Conservation (phyloP, 805 yeast genomes). For the Cyberlindnera misumaiensis region DNA sequence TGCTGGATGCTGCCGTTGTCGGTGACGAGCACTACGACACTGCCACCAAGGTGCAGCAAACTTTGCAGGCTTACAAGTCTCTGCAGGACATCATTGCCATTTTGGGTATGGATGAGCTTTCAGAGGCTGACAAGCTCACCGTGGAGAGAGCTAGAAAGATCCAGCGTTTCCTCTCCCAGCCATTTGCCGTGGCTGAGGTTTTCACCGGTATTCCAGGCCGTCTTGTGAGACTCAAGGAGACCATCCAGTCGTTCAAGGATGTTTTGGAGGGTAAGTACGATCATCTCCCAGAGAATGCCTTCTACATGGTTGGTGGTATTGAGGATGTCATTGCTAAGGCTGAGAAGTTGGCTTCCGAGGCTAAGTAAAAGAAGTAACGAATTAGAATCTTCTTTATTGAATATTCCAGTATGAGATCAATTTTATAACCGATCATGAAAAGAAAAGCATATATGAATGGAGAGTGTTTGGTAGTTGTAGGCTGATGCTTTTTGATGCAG, state of each 20-base stretch:
- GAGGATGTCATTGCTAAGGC: slow-evolving; percentile 98
- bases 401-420: slow-evolving; percentile 4
- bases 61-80: slow-evolving; percentile 99
- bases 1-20: slow-evolving; percentile 93
- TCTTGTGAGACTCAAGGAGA: slow-evolving; percentile 94
- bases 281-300: slow-evolving; percentile 97
- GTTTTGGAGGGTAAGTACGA: slow-evolving; percentile 98
- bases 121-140: slow-evolving; percentile 96
- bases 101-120: slow-evolving; percentile 99
- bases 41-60: slow-evolving; percentile 94
- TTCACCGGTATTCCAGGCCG: slow-evolving; percentile 99
- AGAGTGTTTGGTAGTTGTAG: too few relatives aligned
- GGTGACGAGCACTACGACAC: slow-evolving; percentile 98
- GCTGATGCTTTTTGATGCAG: too few relatives aligned
- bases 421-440: too few relatives aligned
- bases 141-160: slow-evolving; percentile 99
- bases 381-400: slow-evolving; percentile 2
- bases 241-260: slow-evolving; percentile 90
- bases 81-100: slow-evolving; percentile 99
- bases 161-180: slow-evolving; percentile 99
- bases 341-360: slow-evolving; percentile 95
- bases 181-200: slow-evolving; percentile 99
- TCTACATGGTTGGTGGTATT: slow-evolving; percentile 99
- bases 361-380: slow-evolving; percentile 39
- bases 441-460: too few relatives aligned